These are phyloP conservation scores for Prunus davidiana DNA, from an alignment of 306 rosid species.

Conservation along the genomic window DNA sequence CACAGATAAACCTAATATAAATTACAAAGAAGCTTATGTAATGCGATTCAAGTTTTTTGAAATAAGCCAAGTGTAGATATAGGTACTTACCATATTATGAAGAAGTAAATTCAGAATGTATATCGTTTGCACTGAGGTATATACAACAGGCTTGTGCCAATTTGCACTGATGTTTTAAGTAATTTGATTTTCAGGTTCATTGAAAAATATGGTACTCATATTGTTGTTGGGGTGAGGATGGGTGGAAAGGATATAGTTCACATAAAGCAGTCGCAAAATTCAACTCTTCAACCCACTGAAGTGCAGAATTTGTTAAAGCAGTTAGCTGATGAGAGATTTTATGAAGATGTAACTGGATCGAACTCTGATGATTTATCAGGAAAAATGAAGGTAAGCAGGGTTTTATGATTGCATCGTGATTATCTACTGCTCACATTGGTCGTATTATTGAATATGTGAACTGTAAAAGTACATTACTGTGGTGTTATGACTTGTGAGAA, in stretches of 20 bases:
- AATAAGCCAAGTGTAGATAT: neutral
- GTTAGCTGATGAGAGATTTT: conserved; percentile 72
- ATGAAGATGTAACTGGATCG: conserved; percentile 33
- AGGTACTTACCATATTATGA: neutral
- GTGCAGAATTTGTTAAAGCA: conserved; percentile 72
- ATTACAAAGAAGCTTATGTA: neutral
- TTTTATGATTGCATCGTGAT: conserved; percentile 5
- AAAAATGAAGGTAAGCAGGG: conserved; percentile 44
- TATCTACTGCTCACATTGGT: neutral
- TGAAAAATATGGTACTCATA: conserved; percentile 83
- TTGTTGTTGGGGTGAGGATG: conserved; percentile 91
- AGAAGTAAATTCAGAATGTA: neutral
- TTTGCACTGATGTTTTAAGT: neutral
- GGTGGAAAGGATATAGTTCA: conserved; percentile 89
- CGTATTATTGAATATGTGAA: neutral
- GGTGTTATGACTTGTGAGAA: neutral
- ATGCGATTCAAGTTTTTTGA: neutral
- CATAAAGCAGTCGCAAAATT: conserved; percentile 63
- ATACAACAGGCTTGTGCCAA: neutral
- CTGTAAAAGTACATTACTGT: neutral
- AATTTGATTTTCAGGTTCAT: conserved; percentile 64
- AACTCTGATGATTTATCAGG: conserved; percentile 35
- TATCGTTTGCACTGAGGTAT: neutral
- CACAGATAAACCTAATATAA: neutral
- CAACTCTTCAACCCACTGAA: conserved; percentile 52